Conservation (phyloP, 129 eudicot species). For the Logfia minima region DNA sequence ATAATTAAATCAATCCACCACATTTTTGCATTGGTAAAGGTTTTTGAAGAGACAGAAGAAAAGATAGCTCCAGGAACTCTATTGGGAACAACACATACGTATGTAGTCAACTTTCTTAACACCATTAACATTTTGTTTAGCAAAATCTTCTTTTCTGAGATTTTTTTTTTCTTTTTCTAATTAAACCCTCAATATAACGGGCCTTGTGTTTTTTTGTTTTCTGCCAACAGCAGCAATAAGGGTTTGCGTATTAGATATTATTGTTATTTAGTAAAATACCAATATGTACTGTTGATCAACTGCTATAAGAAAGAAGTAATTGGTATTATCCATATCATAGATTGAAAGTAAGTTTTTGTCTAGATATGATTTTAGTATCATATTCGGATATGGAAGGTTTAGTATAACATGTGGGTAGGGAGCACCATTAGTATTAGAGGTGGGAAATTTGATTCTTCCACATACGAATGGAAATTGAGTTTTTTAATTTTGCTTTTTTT, state of each 20-base stretch:
- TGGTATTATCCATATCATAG: background rate
- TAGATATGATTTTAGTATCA: background rate
- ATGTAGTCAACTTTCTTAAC: background rate
- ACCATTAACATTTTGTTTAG: background rate
- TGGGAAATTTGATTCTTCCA: too few relatives aligned
- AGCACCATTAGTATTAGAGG: background rate
- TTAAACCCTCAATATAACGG: background rate
- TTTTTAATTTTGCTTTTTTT: too few relatives aligned
- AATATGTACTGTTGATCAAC: background rate
- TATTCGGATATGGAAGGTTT: background rate
- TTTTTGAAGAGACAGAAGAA: constrained; percentile 1
- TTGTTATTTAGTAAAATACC: background rate
- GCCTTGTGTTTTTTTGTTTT: background rate
- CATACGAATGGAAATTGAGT: too few relatives aligned
- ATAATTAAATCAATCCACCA: too few relatives aligned
- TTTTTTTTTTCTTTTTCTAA: background rate
- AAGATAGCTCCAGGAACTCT: constrained; percentile 10
- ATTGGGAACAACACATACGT: constrained; percentile 10
- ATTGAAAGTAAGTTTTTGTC: background rate
- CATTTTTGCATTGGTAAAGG: background rate
- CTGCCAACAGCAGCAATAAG: background rate
- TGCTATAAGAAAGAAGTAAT: background rate
- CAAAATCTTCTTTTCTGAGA: background rate
- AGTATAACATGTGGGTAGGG: background rate
- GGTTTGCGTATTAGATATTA: background rate